Conservation (phyloP, 2,329 filamentous ascomycete genomes). For the Anisogramma anomala region DNA sequence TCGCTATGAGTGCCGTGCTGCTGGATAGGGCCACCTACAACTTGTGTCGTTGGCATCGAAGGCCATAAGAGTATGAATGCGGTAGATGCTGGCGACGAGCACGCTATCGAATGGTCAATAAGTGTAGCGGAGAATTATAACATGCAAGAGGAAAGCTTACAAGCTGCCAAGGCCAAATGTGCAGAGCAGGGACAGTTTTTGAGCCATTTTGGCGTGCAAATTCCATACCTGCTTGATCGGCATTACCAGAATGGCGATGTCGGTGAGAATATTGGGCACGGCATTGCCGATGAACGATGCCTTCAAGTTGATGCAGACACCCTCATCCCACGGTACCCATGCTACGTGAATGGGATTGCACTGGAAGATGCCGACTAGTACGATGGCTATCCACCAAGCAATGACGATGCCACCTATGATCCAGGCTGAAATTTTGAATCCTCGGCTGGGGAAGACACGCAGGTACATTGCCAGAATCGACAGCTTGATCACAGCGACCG, state of each 20-base stretch:
- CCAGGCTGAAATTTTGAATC: conserved; percentile 15
- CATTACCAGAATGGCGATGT: conserved; percentile 24
- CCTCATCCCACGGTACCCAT: conserved; percentile 23
- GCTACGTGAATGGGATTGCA: conserved; percentile 28
- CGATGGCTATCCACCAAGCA: conserved; percentile 18
- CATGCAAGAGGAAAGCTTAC: conserved; percentile 17
- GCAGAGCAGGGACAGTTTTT: conserved; percentile 9
- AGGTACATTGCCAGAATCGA: conserved; percentile 19
- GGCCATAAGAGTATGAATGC: conserved; percentile 22
- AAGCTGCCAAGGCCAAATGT: conserved; percentile 21
- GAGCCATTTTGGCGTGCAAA: conserved; percentile 9
- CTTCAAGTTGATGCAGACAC: conserved; percentile 29
- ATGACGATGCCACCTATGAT: conserved; percentile 13
- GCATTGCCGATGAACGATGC: conserved; percentile 31
- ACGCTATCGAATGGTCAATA: conserved; percentile 16
- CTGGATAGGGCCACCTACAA: not conserved
- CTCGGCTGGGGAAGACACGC: conserved; percentile 19
- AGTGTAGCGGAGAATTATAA: not conserved
- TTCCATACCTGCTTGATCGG: conserved; percentile 16
- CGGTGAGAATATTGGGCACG: conserved; percentile 30
- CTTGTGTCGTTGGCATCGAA: conserved; percentile 20
- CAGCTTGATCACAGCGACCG: conserved; percentile 16
- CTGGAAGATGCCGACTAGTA: conserved; percentile 23
- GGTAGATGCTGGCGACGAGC: conserved; percentile 19
- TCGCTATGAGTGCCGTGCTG: no score